Conservation (phyloP, 2,329 filamentous ascomycete genomes). For the Aspergillus chevalieri region DNA sequence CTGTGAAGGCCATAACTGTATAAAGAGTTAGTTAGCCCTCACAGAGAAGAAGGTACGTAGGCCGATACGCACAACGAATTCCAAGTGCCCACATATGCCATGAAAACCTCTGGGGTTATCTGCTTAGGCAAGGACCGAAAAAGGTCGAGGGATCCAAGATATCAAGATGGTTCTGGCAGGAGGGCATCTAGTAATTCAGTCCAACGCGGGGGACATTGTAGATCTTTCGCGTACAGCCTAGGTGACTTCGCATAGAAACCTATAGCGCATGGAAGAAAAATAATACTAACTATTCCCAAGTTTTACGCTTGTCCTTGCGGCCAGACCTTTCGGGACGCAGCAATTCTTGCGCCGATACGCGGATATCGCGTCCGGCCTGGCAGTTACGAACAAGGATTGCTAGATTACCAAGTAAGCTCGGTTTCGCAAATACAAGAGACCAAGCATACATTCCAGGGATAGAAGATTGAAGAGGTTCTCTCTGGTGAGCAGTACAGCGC, state of each 20-base stretch:
- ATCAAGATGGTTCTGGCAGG: conserved; percentile 26
- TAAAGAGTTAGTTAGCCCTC: not conserved
- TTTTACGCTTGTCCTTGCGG: conserved; percentile 1
- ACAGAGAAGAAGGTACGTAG: not conserved
- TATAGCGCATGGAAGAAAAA: too few species aligned
- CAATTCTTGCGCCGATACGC: conserved; percentile 27
- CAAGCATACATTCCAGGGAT: conserved; percentile 19
- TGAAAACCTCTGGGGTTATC: conserved; percentile 30
- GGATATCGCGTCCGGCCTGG: conserved; percentile 27
- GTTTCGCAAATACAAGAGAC: not conserved
- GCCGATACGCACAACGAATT: conserved; percentile 20
- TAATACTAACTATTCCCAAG: conserved; percentile 15
- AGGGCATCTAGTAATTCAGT: conserved; percentile 21
- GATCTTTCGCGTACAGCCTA: conserved; percentile 31
- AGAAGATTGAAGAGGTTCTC: conserved; percentile 26
- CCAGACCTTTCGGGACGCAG: conserved; percentile 20
- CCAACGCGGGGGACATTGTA: conserved; percentile 29
- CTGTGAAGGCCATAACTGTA: conserved; percentile 30
- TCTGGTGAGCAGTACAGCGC: conserved; percentile 20
- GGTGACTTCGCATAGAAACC: too few species aligned
- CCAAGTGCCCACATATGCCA: conserved; percentile 32
- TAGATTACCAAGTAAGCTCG: conserved; percentile 5
- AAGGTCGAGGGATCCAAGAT: conserved; percentile 27
- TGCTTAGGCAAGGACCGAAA: conserved; percentile 31
- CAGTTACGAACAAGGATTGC: conserved; percentile 31